Conservation (phyloP, 2,329 filamentous ascomycete genomes). For the Epichloe bromicola region DNA sequence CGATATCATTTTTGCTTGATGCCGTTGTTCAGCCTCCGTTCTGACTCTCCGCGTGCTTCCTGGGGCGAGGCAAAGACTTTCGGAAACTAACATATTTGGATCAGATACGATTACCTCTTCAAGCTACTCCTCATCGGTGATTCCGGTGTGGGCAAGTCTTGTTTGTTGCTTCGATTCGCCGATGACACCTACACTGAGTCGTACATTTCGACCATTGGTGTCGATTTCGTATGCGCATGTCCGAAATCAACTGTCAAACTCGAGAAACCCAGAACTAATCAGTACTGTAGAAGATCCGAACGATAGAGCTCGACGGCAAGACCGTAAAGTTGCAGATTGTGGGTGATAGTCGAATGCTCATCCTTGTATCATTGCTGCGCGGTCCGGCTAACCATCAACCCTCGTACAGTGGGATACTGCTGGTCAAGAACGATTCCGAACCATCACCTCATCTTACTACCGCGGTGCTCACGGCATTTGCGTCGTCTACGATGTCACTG, state of each 20-base stretch:
- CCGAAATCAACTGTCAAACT: no score
- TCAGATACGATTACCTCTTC: slow-evolving; percentile 99
- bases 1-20: background rate
- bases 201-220: slow-evolving; percentile 99
- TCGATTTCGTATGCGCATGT: slow-evolving; percentile 76
- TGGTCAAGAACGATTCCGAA: slow-evolving; percentile 98
- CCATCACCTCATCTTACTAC: slow-evolving; percentile 99
- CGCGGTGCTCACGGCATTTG: slow-evolving; percentile 98
- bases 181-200: slow-evolving; percentile 99
- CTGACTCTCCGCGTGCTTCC: background rate
- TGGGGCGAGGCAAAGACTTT: no score
- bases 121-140: slow-evolving; percentile 99
- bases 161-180: slow-evolving; percentile 91
- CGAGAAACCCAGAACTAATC: slow-evolving; percentile 7
- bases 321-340: slow-evolving; percentile 99
- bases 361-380: background rate
- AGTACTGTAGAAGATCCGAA: slow-evolving; percentile 80
- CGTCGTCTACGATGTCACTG: slow-evolving; percentile 99
- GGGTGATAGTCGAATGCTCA: slow-evolving; percentile 26
- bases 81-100: slow-evolving; percentile 12
- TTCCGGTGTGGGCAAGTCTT: slow-evolving; percentile 99
- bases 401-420: slow-evolving; percentile 84
- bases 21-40: background rate
- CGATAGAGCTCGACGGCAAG: slow-evolving; percentile 98
- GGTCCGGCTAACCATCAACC: background rate